Evolutionary conservation across 75 land plant species (phyloP), one percentile per base, ranked within the genome.

Genomic region (Isoetes taiwanensis): DNA sequence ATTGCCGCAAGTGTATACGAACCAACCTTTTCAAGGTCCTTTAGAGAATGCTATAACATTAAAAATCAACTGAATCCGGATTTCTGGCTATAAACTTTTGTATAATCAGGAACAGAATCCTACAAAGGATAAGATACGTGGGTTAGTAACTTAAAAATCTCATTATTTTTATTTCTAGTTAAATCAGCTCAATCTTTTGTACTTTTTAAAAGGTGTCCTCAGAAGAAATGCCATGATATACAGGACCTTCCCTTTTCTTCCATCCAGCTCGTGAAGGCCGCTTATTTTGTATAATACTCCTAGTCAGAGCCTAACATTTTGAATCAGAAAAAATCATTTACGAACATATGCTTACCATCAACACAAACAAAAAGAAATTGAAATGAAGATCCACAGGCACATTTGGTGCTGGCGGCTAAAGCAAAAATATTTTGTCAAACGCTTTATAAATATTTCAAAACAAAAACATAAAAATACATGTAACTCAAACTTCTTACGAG

Each of bases 291-390:
- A 59, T 35, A 62, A 24, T 0, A 16, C 39, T 10, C 9, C n/a
- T 37, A 55, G 9, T 19, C 8, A 9, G 12, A 43, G 58, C 24
- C 26, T n/a, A n/a, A n/a, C n/a, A n/a, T n/a, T n/a, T n/a, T n/a
- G n/a, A n/a, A n/a, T n/a, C 27, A 35, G 42, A 1, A 34, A 25
- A 64, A 39, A 52, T 3, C 25, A 11, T 28, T 27, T 24, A 10
- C 31, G n/a, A 23, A 30, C 11, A 20, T 35, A 27, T 28, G 1
- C 58, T n/a, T 78, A 91, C 99, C 96, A 69, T 88, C 82, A 25
- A 84, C 90, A 72, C 96, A 93, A 27, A 84, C 41, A 67, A 87
- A 88, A 73, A 95, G n/a, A n/a, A 93, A 41, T 84, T 72, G 60
- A 84, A 93, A 67, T 93, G 99, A 27, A 83, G 70, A 54, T 93